These are phyloP conservation scores for Backusella circina DNA, from an alignment of 192 early-diverging fungal species.

Conservation along the genomic window DNA sequence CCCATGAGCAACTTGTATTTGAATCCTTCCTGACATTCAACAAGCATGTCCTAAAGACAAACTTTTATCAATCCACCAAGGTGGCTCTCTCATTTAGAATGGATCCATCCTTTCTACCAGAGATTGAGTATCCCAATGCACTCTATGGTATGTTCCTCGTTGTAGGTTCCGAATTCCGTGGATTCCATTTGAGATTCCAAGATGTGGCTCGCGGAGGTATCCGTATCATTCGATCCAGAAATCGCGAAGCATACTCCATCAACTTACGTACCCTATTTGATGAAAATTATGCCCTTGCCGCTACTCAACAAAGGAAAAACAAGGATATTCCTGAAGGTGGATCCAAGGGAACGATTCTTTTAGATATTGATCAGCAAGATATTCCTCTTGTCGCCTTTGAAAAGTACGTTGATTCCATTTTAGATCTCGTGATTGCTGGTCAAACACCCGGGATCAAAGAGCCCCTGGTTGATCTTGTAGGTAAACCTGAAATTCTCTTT, in stretches of 20 bases:
- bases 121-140: conserved; percentile 90
- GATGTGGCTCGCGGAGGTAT: conserved; percentile 99
- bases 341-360: conserved; percentile 97
- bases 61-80: conserved; percentile 99
- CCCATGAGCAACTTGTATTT: conserved; percentile 93
- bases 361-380: conserved; percentile 93
- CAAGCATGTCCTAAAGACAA: conserved; percentile 97
- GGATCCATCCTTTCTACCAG: conserved; percentile 89
- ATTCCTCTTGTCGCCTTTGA: conserved; percentile 93
- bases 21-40: conserved; percentile 96
- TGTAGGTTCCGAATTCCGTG: conserved; percentile 96
- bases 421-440: conserved; percentile 90
- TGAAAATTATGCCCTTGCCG: conserved; percentile 97
- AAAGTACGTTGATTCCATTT: conserved; percentile 95
- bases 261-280: conserved; percentile 96
- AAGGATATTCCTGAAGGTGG: conserved; percentile 99
- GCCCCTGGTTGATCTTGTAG: conserved; percentile 86
- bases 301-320: conserved; percentile 98
- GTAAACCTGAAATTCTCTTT: conserved; percentile 96
- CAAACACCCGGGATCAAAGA: conserved; percentile 98
- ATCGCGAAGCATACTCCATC: conserved; percentile 94
- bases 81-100: conserved; percentile 98
- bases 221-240: conserved; percentile 95
- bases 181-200: conserved; percentile 97
- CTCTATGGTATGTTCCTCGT: conserved; percentile 96